These are phyloP conservation scores for Chrysanthemum lavandulifolium DNA, from an alignment of 129 eudicot species.

Conservation along the genomic window DNA sequence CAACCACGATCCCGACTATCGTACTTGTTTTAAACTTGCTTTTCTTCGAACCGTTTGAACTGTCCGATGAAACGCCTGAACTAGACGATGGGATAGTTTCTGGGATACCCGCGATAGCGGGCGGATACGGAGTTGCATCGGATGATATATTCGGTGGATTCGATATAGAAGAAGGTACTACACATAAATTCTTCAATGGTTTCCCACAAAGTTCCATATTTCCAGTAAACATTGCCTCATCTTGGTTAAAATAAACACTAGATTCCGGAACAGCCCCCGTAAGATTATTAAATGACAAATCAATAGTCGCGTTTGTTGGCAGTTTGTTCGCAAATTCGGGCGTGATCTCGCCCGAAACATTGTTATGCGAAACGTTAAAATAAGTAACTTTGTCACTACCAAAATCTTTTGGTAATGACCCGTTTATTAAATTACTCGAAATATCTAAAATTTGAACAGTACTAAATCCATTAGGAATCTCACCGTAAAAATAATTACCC, in stretches of 20 bases:
- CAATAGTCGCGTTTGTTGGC: slow-evolving; percentile 60
- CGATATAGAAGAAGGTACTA: slow-evolving; percentile 53
- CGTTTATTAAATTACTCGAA: slow-evolving; percentile 68
- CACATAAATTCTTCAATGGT: slow-evolving; percentile 60
- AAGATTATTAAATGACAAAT: slow-evolving; percentile 72
- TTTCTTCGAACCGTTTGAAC: slow-evolving; percentile 18
- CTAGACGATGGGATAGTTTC: slow-evolving; percentile 38
- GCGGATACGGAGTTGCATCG: slow-evolving; percentile 51
- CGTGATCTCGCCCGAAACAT: slow-evolving; percentile 78
- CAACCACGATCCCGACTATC: slow-evolving; percentile 61
- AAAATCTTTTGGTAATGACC: slow-evolving; percentile 61
- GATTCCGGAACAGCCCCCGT: slow-evolving; percentile 75
- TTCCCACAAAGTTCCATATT: slow-evolving; percentile 78
- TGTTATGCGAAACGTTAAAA: slow-evolving; percentile 73
- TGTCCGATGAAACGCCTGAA: slow-evolving; percentile 37
- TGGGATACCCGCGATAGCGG: slow-evolving; percentile 95
- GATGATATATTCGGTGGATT: slow-evolving; percentile 47
- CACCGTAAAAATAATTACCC: slow-evolving; percentile 58
- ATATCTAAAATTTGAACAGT: slow-evolving; percentile 59
- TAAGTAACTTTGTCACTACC: slow-evolving; percentile 47
- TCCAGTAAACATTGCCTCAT: slow-evolving; percentile 50
- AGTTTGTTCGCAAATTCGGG: slow-evolving; percentile 45
- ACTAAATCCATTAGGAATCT: slow-evolving; percentile 57
- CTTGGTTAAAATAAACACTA: slow-evolving; percentile 45
- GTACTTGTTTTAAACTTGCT: slow-evolving; percentile 47